These are phyloP conservation scores for Luvunga scandens DNA, from an alignment of 345 rosid genomes.

Conservation along the genomic window DNA sequence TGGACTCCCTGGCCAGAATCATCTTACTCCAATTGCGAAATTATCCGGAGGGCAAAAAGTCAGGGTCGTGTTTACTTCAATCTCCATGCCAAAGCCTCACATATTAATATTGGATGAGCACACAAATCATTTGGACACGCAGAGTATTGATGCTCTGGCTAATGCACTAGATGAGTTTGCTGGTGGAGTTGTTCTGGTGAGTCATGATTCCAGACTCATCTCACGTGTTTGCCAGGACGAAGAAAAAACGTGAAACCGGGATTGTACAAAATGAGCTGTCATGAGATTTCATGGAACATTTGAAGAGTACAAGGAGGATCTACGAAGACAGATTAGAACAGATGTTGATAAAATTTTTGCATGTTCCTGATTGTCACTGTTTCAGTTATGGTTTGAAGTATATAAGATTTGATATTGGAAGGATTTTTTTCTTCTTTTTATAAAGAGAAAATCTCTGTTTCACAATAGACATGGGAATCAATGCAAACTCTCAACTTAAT, in stretches of 20 bases:
- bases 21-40: conserved; percentile 76
- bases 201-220: conserved; percentile 89
- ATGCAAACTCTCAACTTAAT: too few species aligned
- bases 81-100: conserved; percentile 89
- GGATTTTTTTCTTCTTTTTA: too few species aligned
- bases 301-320: conserved; percentile 83
- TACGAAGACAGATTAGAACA: conserved; percentile 64
- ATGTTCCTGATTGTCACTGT: too few species aligned
- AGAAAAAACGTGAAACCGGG: conserved; percentile 77
- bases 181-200: conserved; percentile 92
- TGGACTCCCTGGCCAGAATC: conserved; percentile 88
- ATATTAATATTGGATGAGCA: conserved; percentile 84
- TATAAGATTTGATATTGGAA: too few species aligned
- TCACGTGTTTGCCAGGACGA: conserved; percentile 82
- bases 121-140: conserved; percentile 92
- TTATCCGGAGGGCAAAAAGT: conserved; percentile 87
- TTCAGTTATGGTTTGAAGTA: too few species aligned
- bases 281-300: conserved; percentile 48
- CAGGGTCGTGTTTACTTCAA: conserved; percentile 77
- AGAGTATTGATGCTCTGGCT: conserved; percentile 81
- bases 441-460: too few species aligned
- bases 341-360: conserved; percentile 40
- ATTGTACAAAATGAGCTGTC: conserved; percentile 64
- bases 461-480: too few species aligned
- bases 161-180: conserved; percentile 83